Base-by-base conservation (phyloP, 495 filamentous ascomycete species). In the Aspergillus heteromorphus region DNA sequence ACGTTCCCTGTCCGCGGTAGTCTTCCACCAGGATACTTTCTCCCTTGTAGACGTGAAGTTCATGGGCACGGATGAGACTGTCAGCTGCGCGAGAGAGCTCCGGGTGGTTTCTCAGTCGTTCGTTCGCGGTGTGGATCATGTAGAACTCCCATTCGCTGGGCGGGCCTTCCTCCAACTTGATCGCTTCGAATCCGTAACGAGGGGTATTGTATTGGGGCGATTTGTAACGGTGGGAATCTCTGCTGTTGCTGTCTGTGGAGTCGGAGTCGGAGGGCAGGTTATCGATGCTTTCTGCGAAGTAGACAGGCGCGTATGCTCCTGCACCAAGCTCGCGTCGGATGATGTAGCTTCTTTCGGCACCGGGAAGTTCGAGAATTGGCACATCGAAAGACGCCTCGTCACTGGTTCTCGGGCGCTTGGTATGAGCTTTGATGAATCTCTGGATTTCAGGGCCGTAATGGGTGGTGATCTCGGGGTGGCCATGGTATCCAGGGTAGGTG, bases 131-230 rank as follows among this genome's bases (percentile, higher is more conserved):
- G 1, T 87, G 85, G 74, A 97, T 92, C 71, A 98, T 95, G 69
- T 96, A 88, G 67, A 97, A 98, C 64, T 98, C 93, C 93, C 95
- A 98, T 1, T 88, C 73, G 13, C 83, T 85, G 0, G 92, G 89
- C 4, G 92, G 91, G 45, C 87, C 83, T 21, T 70, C 68, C 67
- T 98, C 93, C 79, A 95, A 87, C 68, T 98, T 98, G 57, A 98
- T 74, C 1, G 93, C 93, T 68, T 96, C 89, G 17, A 92, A 80
- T 7, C 68, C 55, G 48, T 77, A 70, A 11, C 87, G 80, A 23
- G 71, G 45, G 11, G 53, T 55, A 13, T 61, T 63, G 41, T 58
- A 63, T 13, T 55, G 62, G 13, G 55, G 61, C 16, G 31, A 13
- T 11, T 58, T 70, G 19, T 38, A 59, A 3, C 27, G 23, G 49